Base-by-base conservation (phyloP, 306 rosid species). In the Lablab purpureus region DNA sequence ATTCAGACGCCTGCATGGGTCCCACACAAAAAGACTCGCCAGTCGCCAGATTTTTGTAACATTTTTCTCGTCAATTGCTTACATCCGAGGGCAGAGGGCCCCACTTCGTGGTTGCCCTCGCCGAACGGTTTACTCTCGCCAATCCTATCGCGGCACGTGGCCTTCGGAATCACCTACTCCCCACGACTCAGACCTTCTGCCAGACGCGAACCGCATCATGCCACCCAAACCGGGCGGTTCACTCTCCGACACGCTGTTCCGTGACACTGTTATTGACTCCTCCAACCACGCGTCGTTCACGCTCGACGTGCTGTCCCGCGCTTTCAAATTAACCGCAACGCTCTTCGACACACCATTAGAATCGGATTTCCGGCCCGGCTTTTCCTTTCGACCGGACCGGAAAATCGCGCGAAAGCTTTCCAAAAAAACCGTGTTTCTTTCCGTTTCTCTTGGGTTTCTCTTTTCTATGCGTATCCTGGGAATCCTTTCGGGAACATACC, bases 181-280 rank as follows among this genome's bases (percentile, higher is more conserved):
- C 91, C 87, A 93, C 66, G 92, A 80, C 25, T 77, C 92, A 34
- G 97, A 87, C 73, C 91, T 80, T 67, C 99, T 87, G 18, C 99
- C 99, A 1, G 99, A 95, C 30, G 90, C 76, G 89, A 90, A 93
- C 85, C 92, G 90, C 73, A 30, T 84, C 89, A 95, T 85, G 0
- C 88, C 90, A 0, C 93, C 98, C 81, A 95, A 75, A 51, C 94
- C 82, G 65, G 93, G 96, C 45, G 99, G 79, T 49, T 91, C 98
- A 49, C 86, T 68, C 80, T 87, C 97, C 81, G 91, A 83, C 4
- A 90, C 78, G 85, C 93, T 92, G 6, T 63, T 73, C 78, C 98
- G 86, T 47, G 92, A 71, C 0, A 37, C 3, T 0, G 4, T 40
- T 2, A 71, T 43, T 28, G 91, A 76, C 19, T 90, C 94, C 30